Evolutionary conservation across 768 basidiomycete species (phyloP).

Genomic region (Podaxis sp.): DNA sequence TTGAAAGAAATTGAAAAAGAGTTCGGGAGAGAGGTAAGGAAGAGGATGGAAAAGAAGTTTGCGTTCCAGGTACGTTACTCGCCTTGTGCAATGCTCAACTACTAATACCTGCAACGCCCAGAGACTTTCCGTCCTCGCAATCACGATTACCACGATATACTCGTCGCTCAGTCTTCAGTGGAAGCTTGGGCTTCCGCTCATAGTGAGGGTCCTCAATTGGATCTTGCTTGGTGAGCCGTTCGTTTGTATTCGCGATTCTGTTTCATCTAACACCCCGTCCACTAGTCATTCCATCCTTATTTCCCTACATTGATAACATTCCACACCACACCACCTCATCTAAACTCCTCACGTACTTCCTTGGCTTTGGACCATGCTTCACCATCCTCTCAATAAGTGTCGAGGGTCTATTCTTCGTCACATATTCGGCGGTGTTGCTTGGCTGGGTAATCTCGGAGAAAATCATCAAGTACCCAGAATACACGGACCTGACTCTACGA

Average conservation of each 20-base stretch:
- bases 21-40: neutral
- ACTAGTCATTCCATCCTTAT: constrained; percentile 47
- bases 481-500: neutral
- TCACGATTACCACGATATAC: constrained; percentile 52
- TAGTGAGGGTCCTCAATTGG: constrained; percentile 68
- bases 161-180: constrained; percentile 62
- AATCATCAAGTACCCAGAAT: neutral
- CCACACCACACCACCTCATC: constrained; percentile 39
- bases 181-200: constrained; percentile 61
- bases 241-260: neutral
- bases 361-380: constrained; percentile 74
- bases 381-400: constrained; percentile 79
- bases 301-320: constrained; percentile 44
- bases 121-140: constrained; percentile 41
- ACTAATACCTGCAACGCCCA: constrained; percentile 21
- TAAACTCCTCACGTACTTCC: constrained; percentile 24
- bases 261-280: neutral
- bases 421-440: constrained; percentile 59
- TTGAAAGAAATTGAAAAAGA: constrained; percentile 2
- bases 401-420: constrained; percentile 78
- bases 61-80: constrained; percentile 25
- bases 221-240: constrained; percentile 49
- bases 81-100: neutral
- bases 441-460: constrained; percentile 53
- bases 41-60: constrained; percentile 18